phyloP scores from a whole-genome alignment of 2,329 filamentous ascomycete genomes.

The Ceratocystiopsis sp. region DNA sequence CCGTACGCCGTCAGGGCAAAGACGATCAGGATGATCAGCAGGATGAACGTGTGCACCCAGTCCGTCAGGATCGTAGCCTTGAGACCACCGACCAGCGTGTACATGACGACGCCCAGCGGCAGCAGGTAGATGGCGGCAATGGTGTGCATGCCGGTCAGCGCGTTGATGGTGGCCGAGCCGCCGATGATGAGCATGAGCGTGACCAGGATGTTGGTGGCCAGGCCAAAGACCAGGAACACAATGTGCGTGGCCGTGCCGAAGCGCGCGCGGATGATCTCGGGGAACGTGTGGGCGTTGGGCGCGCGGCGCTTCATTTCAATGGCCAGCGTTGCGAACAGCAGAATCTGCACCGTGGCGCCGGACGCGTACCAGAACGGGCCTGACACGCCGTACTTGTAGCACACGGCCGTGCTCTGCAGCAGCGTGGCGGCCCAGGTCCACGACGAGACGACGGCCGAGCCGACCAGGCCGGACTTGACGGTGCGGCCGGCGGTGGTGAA shows the following conservation, averaged over 20 bases:
- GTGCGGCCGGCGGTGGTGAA: slow-evolving; percentile 79
- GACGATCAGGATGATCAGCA: slow-evolving; percentile 70
- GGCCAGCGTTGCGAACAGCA: slow-evolving; percentile 77
- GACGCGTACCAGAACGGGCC: slow-evolving; percentile 45
- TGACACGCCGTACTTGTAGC: slow-evolving; percentile 59
- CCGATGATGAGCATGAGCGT: slow-evolving; percentile 81
- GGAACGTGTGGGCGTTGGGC: slow-evolving; percentile 72
- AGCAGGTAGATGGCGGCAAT: slow-evolving; percentile 73
- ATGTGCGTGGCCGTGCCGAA: slow-evolving; percentile 58
- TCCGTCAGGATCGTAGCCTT: slow-evolving; percentile 80
- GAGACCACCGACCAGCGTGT: slow-evolving; percentile 63
- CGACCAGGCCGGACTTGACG: slow-evolving; percentile 77
- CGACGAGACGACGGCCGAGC: slow-evolving; percentile 75
- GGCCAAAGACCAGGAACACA: slow-evolving; percentile 66
- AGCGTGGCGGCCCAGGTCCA: slow-evolving; percentile 89
- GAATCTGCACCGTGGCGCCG: slow-evolving; percentile 70
- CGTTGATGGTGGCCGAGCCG: slow-evolving; percentile 55
- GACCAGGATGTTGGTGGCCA: slow-evolving; percentile 75
- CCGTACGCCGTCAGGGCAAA: slow-evolving; percentile 74
- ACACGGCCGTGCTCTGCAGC: slow-evolving; percentile 63
- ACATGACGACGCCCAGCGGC: slow-evolving; percentile 63
- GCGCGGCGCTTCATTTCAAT: slow-evolving; percentile 79
- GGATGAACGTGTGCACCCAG: slow-evolving; percentile 71
- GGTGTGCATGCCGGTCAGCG: slow-evolving; percentile 57
- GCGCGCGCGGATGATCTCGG: slow-evolving; percentile 67